Conservation (phyloP, 2,329 filamentous ascomycete species). For the Zymoseptoria crescenta region DNA sequence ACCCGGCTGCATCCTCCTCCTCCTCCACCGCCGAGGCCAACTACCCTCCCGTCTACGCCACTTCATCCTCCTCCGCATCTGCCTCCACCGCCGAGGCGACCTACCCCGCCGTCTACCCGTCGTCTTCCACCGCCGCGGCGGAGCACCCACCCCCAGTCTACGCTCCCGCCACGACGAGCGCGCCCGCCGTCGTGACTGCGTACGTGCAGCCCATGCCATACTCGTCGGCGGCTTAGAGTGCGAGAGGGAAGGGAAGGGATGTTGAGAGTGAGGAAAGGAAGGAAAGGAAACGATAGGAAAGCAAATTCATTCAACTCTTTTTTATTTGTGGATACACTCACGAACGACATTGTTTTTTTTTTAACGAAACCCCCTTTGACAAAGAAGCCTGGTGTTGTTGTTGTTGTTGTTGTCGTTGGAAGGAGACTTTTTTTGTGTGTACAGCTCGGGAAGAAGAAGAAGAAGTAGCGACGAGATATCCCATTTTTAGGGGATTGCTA, state of each 20-base stretch:
- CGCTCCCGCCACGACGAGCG: not conserved
- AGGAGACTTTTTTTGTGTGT: not conserved
- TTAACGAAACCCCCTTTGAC: too few relatives aligned
- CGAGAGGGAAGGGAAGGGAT: too few relatives aligned
- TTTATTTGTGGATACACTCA: not conserved
- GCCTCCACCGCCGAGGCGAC: not conserved
- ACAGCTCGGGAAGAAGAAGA: not conserved
- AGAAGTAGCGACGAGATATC: not conserved
- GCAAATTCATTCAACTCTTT: too few relatives aligned
- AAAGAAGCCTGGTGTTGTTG: not conserved
- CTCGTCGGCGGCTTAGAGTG: not conserved
- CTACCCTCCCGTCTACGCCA: not conserved
- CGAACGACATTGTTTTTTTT: not conserved
- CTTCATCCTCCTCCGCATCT: not conserved
- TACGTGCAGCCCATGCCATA: not conserved
- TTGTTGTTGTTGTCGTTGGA: too few relatives aligned
- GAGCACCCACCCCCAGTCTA: not conserved
- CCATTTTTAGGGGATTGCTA: too few relatives aligned
- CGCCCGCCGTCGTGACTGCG: not conserved
- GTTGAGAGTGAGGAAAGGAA: not conserved
- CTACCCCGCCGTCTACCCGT: not conserved
- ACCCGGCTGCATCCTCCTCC: not conserved
- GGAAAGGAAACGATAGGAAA: not conserved
- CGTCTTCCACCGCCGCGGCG: not conserved
- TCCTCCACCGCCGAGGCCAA: not conserved